phyloP scores from a whole-genome alignment of 805 yeast species.

The Yarrowia porcina region DNA sequence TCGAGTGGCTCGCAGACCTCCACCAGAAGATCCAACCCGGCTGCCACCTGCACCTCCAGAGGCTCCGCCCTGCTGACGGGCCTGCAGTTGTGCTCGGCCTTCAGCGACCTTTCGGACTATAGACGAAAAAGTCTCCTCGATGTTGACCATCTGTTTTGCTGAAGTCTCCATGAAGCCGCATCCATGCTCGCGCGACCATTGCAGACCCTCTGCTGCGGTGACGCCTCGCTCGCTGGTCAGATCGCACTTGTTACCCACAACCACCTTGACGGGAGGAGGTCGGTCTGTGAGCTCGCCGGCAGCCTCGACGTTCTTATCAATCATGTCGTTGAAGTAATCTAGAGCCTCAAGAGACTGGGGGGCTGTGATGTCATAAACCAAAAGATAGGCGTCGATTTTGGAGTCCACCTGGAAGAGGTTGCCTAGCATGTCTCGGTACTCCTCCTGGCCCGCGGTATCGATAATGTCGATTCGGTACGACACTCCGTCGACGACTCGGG shows the following conservation, averaged over 20 bases:
- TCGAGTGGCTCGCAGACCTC: conserved; percentile 7
- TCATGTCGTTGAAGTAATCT: conserved; percentile 37
- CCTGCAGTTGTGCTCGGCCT: conserved; percentile 31
- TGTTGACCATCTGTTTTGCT: conserved; percentile 82
- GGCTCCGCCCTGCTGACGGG: conserved; percentile 13
- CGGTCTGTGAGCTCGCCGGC: conserved; percentile 44
- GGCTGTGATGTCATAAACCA: conserved; percentile 39
- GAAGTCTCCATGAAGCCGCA: conserved; percentile 83
- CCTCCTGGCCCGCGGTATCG: conserved; percentile 80
- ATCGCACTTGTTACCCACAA: conserved; percentile 70
- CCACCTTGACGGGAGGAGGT: conserved; percentile 59
- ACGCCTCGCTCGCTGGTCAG: conserved; percentile 57
- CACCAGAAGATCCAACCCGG: not conserved
- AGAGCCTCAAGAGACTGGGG: conserved; percentile 35
- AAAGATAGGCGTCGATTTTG: conserved; percentile 37
- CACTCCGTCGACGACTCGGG: conserved; percentile 45
- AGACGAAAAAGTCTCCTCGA: conserved; percentile 70
- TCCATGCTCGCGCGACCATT: conserved; percentile 57
- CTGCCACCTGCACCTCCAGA: not conserved
- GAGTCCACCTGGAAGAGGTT: conserved; percentile 34
- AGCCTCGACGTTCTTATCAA: conserved; percentile 66
- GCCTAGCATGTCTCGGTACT: conserved; percentile 61
- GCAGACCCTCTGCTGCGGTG: conserved; percentile 49
- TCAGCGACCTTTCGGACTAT: conserved; percentile 55
- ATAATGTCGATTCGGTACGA: conserved; percentile 55